Conservation (phyloP, 371 early-diverging fungal species). For the Mortierella sp. region DNA sequence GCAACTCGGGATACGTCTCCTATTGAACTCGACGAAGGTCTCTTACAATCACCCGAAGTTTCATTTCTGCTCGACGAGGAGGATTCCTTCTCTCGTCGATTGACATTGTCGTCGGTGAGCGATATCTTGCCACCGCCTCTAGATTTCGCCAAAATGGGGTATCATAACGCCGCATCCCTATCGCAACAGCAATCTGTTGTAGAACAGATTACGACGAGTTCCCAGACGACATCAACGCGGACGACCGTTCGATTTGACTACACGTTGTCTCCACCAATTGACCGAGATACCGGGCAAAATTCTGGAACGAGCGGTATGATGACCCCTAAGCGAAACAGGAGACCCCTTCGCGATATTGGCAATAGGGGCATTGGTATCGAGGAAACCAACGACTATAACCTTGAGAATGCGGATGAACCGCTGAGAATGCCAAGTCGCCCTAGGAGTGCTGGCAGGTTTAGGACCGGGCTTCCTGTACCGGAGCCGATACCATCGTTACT, state of each 20-base stretch:
- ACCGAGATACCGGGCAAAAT: neutral
- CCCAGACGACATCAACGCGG: neutral
- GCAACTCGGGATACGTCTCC: neutral
- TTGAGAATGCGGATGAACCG: neutral
- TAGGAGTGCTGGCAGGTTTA: constrained; percentile 7
- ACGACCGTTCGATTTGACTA: neutral
- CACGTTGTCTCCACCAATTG: neutral
- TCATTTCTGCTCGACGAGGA: constrained; percentile 4
- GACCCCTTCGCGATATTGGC: too few relatives aligned
- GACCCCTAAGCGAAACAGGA: constrained; percentile 17
- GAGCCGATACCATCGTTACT: neutral
- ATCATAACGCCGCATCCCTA: neutral
- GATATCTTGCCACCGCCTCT: constrained; percentile 32
- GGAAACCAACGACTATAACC: neutral
- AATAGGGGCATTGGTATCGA: neutral
- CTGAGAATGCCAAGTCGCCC: constrained; percentile 15
- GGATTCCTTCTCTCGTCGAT: neutral
- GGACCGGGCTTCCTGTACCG: neutral
- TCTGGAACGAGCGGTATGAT: neutral
- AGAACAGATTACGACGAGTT: too few relatives aligned
- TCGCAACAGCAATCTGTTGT: neutral
- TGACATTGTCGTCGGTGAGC: constrained; percentile 12
- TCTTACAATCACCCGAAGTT: neutral
- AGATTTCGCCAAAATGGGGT: constrained; percentile 31
- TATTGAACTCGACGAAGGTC: neutral